Conservation (phyloP, 2,329 filamentous ascomycete species). For the Aspergillus fructus region DNA sequence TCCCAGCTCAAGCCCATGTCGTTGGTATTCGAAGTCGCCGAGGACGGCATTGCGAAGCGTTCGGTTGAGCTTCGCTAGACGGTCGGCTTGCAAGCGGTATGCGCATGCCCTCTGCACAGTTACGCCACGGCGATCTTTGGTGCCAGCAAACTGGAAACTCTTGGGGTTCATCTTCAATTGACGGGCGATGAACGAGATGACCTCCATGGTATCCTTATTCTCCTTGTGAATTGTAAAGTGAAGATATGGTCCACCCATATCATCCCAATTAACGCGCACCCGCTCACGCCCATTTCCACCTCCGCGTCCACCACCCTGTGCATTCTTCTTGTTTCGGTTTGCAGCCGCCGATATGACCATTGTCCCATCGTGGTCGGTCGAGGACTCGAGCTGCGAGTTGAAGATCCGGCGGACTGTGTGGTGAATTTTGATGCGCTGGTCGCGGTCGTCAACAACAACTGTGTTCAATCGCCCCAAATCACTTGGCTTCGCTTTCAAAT, state of each 20-base stretch:
- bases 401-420: conserved; percentile 74
- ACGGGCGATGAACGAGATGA: conserved; percentile 72
- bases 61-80: conserved; percentile 64
- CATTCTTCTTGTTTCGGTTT: conserved; percentile 33
- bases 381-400: conserved; percentile 72
- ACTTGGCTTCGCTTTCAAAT: conserved; percentile 56
- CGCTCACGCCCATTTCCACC: conserved; percentile 29
- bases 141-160: conserved; percentile 78
- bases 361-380: conserved; percentile 68
- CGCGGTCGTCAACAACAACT: conserved; percentile 59
- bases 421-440: conserved; percentile 63
- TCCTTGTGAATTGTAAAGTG: conserved; percentile 95
- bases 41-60: conserved; percentile 62
- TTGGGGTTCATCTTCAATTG: conserved; percentile 68
- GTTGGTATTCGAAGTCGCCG: conserved; percentile 78
- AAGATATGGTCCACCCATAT: conserved; percentile 74
- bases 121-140: conserved; percentile 84
- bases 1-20: conserved; percentile 73
- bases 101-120: conserved; percentile 80
- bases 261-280: conserved; percentile 59
- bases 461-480: conserved; percentile 57
- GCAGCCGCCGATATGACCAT: conserved; percentile 56
- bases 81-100: conserved; percentile 59
- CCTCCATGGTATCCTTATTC: conserved; percentile 96
- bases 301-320: conserved; percentile 29